phyloP scores from a whole-genome alignment of 352 stramenopile genomes.

The Pythium monospermum region DNA sequence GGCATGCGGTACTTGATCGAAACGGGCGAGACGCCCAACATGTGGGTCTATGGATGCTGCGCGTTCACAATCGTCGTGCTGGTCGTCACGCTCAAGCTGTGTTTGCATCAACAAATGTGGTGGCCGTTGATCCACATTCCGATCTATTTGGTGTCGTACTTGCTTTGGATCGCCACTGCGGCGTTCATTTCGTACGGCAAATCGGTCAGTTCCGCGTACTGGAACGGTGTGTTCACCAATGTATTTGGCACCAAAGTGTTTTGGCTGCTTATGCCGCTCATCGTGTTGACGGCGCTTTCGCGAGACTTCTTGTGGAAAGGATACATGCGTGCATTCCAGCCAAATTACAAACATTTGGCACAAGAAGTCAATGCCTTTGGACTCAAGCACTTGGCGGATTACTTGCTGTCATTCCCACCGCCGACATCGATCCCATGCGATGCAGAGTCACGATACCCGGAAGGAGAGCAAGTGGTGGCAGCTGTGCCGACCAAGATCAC shows the following conservation, averaged over 20 bases:
- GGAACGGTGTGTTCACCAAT: slow-evolving; percentile 76
- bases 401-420: slow-evolving; percentile 75
- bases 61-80: slow-evolving; percentile 94
- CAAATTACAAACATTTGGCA: slow-evolving; percentile 82
- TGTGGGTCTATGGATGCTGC: slow-evolving; percentile 93
- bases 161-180: slow-evolving; percentile 69
- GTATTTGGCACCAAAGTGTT: slow-evolving; percentile 65
- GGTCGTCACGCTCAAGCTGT: slow-evolving; percentile 94
- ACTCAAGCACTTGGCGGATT: slow-evolving; percentile 51
- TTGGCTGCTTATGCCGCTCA: slow-evolving; percentile 70
- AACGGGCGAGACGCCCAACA: slow-evolving; percentile 84
- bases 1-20: slow-evolving; percentile 75
- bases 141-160: slow-evolving; percentile 63
- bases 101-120: slow-evolving; percentile 83
- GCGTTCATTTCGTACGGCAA: slow-evolving; percentile 66
- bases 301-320: slow-evolving; percentile 83
- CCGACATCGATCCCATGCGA: slow-evolving; percentile 62
- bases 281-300: slow-evolving; percentile 63
- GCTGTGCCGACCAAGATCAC: slow-evolving; percentile 9
- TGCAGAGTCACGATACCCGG: slow-evolving; percentile 20
- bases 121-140: slow-evolving; percentile 56
- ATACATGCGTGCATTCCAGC: slow-evolving; percentile 72
- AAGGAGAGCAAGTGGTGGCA: background rate
- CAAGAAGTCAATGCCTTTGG: slow-evolving; percentile 76
- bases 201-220: slow-evolving; percentile 76